Conservation (phyloP, 139 green algal species). For the Coelastrella sp. region DNA sequence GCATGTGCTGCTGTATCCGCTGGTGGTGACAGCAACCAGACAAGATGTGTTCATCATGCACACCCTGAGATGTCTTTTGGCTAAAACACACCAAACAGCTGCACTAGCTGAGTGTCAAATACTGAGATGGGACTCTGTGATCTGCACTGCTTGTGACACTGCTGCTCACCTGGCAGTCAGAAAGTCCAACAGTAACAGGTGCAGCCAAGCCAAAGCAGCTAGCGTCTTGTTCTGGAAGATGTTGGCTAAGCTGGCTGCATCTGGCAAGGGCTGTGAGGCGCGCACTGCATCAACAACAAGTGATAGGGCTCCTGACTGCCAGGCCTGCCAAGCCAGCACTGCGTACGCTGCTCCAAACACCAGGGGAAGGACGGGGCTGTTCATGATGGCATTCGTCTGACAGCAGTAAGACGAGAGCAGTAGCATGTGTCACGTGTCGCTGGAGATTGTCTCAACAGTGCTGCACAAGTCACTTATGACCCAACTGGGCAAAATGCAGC, state of each 20-base stretch:
- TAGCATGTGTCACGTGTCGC: too few relatives aligned
- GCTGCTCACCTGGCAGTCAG: conserved; percentile 74
- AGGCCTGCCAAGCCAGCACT: conserved; percentile 48
- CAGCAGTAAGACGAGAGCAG: background rate
- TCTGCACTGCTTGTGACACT: too few relatives aligned
- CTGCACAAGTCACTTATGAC: too few relatives aligned
- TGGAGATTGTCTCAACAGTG: too few relatives aligned
- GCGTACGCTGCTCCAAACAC: conserved; percentile 42
- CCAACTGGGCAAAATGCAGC: too few relatives aligned
- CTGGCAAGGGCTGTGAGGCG: background rate
- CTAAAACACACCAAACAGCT: too few relatives aligned
- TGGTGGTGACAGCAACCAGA: too few relatives aligned
- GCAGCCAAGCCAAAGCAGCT: conserved; percentile 78
- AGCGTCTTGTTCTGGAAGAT: conserved; percentile 55
- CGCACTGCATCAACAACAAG: background rate
- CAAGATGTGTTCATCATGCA: too few relatives aligned
- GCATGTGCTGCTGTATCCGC: too few relatives aligned
- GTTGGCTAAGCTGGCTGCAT: conserved; percentile 56
- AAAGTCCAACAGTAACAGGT: conserved; percentile 88
- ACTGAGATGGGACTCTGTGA: too few relatives aligned
- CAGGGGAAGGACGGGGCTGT: background rate
- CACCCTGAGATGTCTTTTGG: too few relatives aligned
- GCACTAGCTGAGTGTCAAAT: too few relatives aligned
- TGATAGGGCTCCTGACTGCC: background rate
- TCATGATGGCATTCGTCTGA: background rate